Evolutionary conservation across 306 rosid genomes (phyloP), one percentile per base, ranked within the genome.

Genomic region (Macrotyloma uniflorum): DNA sequence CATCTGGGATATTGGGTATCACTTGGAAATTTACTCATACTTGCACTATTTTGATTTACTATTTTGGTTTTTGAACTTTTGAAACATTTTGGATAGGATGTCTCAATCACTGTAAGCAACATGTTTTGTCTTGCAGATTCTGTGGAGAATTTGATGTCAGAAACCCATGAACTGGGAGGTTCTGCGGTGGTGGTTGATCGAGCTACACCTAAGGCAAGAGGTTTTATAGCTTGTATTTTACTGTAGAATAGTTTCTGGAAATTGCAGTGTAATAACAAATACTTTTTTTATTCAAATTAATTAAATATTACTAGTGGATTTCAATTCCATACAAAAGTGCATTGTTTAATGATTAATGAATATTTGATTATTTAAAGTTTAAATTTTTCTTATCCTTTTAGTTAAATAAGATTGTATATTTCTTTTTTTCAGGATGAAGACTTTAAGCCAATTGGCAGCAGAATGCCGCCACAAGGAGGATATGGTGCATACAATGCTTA

Each of bases 401-500:
- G 50, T 65, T 40, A 53, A 49, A 13, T 51, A 10, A 38, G n/a
- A 18, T 77, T 36, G 16, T 28, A 74, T 15, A 55, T 82, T 47
- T 43, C 82, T 83, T 26, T 46, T 76, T 83, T 82, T 69, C 88
- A 94, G 99, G 99, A 93, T 70, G 99, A 96, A 59, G 99, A 93
- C 74, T 90, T 86, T 81, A 88, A 87, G 91, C 97, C 98, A 46
- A 40, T 84, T 35, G 84, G 96, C 66, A 87, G 96, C 66, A 87
- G 97, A 89, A 79, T 86, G 86, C 30, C 91, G 82, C 28, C 91
- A 67, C 23, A 87, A 67, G 94, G 95, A 76, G 98, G 98, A 58
- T 93, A 96, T 86, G 96, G 98, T 74, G 99, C 99, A 80, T 96
- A 93, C 82, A 90, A 88, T 85, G 93, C 99, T 10, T 96, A 96